Evolutionary conservation across 768 basidiomycete genomes (phyloP).

Genomic region (Leccinum olivaceopallidum): DNA sequence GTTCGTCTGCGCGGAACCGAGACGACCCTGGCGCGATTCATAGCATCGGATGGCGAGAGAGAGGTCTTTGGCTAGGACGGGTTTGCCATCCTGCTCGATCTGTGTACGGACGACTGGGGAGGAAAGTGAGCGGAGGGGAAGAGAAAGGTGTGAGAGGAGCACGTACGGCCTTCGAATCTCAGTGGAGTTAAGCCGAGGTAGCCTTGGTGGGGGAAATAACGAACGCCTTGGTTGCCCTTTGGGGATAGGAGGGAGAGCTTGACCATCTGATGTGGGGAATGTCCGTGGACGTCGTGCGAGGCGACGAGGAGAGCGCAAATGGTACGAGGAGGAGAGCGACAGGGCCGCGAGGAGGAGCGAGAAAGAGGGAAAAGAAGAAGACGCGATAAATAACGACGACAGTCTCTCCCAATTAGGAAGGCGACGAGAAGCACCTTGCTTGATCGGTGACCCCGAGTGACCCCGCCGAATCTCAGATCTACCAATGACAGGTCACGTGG

Average conservation of each 20-base stretch:
- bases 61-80: constrained; percentile 64
- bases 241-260: constrained; percentile 64
- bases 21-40: constrained; percentile 67
- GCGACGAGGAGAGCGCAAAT: constrained; percentile 15
- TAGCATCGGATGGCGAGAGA: constrained; percentile 82
- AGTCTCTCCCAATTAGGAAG: constrained; percentile 26
- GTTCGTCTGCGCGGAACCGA: constrained; percentile 58
- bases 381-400: constrained; percentile 35
- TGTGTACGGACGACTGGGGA: constrained; percentile 65
- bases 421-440: constrained; percentile 31
- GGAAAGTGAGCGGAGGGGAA: neutral
- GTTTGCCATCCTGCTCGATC: constrained; percentile 69
- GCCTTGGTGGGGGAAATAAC: constrained; percentile 74
- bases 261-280: constrained; percentile 51
- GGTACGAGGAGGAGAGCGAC: constrained; percentile 18
- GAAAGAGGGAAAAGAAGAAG: constrained; percentile 32
- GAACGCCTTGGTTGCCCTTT: constrained; percentile 68
- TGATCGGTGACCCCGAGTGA: constrained; percentile 29
- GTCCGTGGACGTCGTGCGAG: constrained; percentile 14
- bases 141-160: constrained; percentile 3
- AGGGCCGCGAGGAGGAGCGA: constrained; percentile 14
- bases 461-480: constrained; percentile 30
- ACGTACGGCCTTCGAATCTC: constrained; percentile 73
- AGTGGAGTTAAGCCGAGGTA: constrained; percentile 81
- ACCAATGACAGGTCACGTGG: constrained; percentile 18